Evolutionary conservation across 768 basidiomycete species (phyloP), one percentile per base, ranked within the genome.

Genomic region (Lanmaoa pseudosensibilis): DNA sequence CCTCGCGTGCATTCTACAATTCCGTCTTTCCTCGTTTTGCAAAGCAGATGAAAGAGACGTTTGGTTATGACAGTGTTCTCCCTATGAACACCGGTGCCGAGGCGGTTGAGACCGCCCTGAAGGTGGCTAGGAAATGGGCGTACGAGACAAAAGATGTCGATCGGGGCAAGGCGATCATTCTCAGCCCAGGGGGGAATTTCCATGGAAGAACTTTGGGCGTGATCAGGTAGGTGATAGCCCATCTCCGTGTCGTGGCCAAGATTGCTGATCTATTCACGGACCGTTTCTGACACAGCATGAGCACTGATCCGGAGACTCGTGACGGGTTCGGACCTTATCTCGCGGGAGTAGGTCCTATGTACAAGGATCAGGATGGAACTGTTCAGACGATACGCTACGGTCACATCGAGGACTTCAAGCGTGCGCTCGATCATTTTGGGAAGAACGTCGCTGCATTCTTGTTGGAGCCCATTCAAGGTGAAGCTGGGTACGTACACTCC

Each of bases 71-170:
- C 59, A 94, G 94, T 86, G 93, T 97, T 2, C 79, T 98, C 10
- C 95, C 96, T 23, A 97, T 98, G 94, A 99, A 99, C 80, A 98
- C 96, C 1, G 96, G 96, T 45, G 94, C 94, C 1, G 97, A 99
- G 69, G 97, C 97, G 9, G 97, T 98, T 52, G 97, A 99, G 77
- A 97, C 95, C 0, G 85, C 88, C n/a, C 73, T 99, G 70, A 99
- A 99, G 80, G 81, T 98, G 18, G 88, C 97, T 0, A 77, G 97
- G 63, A 98, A 98, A 77, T 98, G 97, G 97, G 96, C 90, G 2
- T 98, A 98, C 74, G 75, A 98, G 93, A 77, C 86, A 83, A 47
- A 85, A 86, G 53, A 9, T 0, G 64, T 66, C 36, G 52, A 61
- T 5, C 57, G 56, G 1, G 92, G 90, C 46, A 80, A 88, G 64